A percentile compares a stretch with the other conserved stretches of the same genome.
Conservation (phyloP, 2,329 filamentous ascomycete species). For the Colletotrichum plurivorum region DNA sequence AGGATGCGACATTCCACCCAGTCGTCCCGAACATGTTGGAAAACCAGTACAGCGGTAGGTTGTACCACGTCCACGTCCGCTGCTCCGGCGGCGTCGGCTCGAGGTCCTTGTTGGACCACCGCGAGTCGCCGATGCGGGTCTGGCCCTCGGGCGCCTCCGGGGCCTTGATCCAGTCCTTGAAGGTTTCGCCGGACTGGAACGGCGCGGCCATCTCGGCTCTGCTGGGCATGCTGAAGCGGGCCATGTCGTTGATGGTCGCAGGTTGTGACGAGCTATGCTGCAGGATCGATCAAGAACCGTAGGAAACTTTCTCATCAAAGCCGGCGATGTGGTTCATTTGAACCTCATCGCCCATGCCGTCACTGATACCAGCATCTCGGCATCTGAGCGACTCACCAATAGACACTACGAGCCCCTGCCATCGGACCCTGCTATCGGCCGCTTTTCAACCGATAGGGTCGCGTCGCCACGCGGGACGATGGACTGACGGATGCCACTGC, state of each 20-base stretch:
- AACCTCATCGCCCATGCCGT: not conserved
- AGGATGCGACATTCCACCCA: constrained; percentile 49
- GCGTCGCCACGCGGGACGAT: constrained; percentile 20
- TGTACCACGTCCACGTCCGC: constrained; percentile 49
- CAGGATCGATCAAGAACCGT: not conserved
- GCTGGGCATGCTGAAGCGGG: constrained; percentile 26
- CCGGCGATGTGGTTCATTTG: not conserved
- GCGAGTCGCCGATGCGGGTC: constrained; percentile 42
- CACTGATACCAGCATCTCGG: not conserved
- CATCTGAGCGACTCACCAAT: not conserved
- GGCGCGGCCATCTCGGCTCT: constrained; percentile 40
- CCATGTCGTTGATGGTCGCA: constrained; percentile 9
- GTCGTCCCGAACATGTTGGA: constrained; percentile 47
- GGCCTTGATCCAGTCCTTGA: constrained; percentile 44
- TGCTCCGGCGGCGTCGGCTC: constrained; percentile 47
- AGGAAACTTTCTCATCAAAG: not conserved
- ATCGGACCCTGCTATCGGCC: constrained; percentile 26
- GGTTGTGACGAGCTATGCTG: not conserved
- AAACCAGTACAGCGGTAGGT: constrained; percentile 48
- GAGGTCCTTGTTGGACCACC: constrained; percentile 50
- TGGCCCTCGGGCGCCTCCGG: constrained; percentile 41
- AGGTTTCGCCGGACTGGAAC: constrained; percentile 45
- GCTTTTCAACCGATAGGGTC: constrained; percentile 39
- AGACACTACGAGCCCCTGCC: not conserved
- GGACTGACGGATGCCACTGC: not conserved